A percentile compares a stretch with the other conserved stretches of the same genome.
These are phyloP conservation scores for Viridothelium virens DNA, from an alignment of 495 filamentous ascomycete genomes.

Conservation along the genomic window DNA sequence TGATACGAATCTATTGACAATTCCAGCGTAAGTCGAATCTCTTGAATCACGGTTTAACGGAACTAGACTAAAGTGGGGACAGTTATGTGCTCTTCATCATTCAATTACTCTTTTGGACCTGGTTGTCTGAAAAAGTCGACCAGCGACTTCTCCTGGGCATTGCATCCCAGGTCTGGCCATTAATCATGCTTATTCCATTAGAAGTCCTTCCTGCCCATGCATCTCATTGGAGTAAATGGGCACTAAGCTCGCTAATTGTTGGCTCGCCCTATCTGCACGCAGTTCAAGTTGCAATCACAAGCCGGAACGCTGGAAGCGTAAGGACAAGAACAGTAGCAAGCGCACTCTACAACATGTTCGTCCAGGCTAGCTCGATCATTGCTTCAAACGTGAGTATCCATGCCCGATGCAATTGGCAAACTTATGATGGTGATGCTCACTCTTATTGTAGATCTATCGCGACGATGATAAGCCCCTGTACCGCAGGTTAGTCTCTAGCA, in stretches of 20 bases:
- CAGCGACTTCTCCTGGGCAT: constrained; percentile 42
- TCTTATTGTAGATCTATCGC: constrained; percentile 29
- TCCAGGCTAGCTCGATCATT: constrained; percentile 36
- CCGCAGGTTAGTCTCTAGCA: constrained; percentile 20
- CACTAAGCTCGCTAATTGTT: constrained; percentile 9
- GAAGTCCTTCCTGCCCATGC: constrained; percentile 38
- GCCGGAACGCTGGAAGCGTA: constrained; percentile 38
- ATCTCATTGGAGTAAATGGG: background rate
- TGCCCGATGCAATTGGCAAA: background rate
- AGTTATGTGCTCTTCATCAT: constrained; percentile 30
- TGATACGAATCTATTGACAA: constrained; percentile 13
- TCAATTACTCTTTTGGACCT: constrained; percentile 39
- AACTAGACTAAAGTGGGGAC: background rate
- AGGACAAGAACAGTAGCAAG: constrained; percentile 38
- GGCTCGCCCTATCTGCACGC: constrained; percentile 41
- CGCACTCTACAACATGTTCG: constrained; percentile 40
- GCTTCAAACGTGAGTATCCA: constrained; percentile 23
- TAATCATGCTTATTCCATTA: constrained; percentile 40
- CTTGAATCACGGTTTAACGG: no score
- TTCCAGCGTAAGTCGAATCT: constrained; percentile 28
- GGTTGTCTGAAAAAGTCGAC: constrained; percentile 40
- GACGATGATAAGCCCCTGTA: constrained; percentile 34
- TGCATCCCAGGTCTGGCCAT: constrained; percentile 41
- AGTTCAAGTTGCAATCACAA: constrained; percentile 39
- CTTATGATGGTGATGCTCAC: background rate